Percentiles rank a stretch among this genome's conserved stretches.
These are phyloP conservation scores for Tuber magnatum DNA, from an alignment of 495 filamentous ascomycete genomes.

Conservation along the genomic window DNA sequence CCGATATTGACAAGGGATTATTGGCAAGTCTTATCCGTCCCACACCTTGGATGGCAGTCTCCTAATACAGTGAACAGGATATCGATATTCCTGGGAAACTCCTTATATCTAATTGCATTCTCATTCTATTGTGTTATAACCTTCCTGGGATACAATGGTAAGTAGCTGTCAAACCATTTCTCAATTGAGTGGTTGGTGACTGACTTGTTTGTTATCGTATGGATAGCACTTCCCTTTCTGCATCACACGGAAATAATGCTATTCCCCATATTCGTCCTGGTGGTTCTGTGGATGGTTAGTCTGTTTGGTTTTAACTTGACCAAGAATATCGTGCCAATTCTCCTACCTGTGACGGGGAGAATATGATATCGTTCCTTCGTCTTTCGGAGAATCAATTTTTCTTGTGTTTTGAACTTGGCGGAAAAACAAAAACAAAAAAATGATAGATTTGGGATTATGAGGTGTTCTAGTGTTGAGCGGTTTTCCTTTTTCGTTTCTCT, in stretches of 20 bases:
- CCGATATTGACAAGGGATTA: conserved; percentile 52
- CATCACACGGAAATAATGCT: conserved; percentile 67
- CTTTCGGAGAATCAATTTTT: background rate
- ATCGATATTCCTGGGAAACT: conserved; percentile 63
- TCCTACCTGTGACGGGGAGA: conserved; percentile 24
- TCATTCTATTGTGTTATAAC: conserved; percentile 66
- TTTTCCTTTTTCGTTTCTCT: background rate
- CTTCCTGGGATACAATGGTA: conserved; percentile 67
- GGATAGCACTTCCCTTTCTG: conserved; percentile 58
- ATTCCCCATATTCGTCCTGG: conserved; percentile 55
- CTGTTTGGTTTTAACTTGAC: conserved; percentile 54
- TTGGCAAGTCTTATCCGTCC: conserved; percentile 45
- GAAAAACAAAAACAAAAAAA: background rate
- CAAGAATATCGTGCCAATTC: conserved; percentile 48
- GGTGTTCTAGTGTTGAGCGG: background rate
- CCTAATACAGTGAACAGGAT: conserved; percentile 48
- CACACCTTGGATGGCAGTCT: conserved; percentile 25
- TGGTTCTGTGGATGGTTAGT: conserved; percentile 57
- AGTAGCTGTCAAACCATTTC: conserved; percentile 4
- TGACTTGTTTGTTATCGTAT: conserved; percentile 12
- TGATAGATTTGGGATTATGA: background rate
- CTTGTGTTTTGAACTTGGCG: background rate
- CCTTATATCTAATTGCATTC: conserved; percentile 62
- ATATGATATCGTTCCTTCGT: background rate
- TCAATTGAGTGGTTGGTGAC: conserved; percentile 2